phyloP scores from a whole-genome alignment of 495 filamentous ascomycete genomes.

The Aspergillus mulundensis region DNA sequence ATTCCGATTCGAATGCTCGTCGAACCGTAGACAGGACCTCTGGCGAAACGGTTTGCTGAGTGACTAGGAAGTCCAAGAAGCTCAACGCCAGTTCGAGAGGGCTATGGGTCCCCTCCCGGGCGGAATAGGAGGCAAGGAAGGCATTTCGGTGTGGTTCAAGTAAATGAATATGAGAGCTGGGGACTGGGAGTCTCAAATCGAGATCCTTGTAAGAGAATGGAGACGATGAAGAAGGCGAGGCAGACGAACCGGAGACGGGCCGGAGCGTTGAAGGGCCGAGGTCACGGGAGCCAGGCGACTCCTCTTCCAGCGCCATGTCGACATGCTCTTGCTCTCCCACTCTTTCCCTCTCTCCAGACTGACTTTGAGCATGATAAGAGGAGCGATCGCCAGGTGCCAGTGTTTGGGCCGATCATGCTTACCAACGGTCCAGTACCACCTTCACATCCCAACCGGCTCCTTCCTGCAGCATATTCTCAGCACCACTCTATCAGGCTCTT shows the following conservation, averaged over 20 bases:
- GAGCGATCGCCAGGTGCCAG: not conserved
- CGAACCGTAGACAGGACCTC: slow-evolving; percentile 4
- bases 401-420: not conserved
- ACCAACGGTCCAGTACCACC: slow-evolving; percentile 1
- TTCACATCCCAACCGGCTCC: slow-evolving; percentile 1
- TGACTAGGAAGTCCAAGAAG: slow-evolving; percentile 14
- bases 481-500: not conserved
- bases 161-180: not conserved
- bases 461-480: not conserved
- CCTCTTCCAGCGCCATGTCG: slow-evolving; percentile 13
- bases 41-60: not conserved
- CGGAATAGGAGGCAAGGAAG: slow-evolving; percentile 6
- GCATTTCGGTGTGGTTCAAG: slow-evolving; percentile 11
- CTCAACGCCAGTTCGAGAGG: slow-evolving; percentile 6
- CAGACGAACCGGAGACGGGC: not conserved
- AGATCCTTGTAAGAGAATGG: slow-evolving; percentile 4
- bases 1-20: slow-evolving; percentile 13
- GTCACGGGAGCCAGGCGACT: slow-evolving; percentile 1
- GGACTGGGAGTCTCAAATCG: not conserved
- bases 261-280: not conserved
- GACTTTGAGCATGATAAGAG: not conserved
- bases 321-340: not conserved
- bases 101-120: not conserved
- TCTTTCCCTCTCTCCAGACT: not conserved
- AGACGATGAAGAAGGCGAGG: slow-evolving; percentile 6